A percentile compares a stretch with the other conserved stretches of the same genome.
phyloP scores from a whole-genome alignment of 1,284 basidiomycete genomes.

The Rhodotorula sp. region DNA sequence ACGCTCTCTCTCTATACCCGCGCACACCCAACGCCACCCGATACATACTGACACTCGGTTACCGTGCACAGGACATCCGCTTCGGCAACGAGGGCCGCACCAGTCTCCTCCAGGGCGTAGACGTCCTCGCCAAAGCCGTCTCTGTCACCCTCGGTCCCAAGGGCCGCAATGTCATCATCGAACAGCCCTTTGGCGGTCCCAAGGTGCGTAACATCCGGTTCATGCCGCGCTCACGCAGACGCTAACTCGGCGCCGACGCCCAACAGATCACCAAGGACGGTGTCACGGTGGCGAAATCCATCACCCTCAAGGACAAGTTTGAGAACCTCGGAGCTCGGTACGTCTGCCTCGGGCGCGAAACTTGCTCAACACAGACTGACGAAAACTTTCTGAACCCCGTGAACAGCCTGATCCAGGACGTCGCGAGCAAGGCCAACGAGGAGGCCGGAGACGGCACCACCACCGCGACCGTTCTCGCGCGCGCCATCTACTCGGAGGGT shows the following conservation, averaged over 20 bases:
- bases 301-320: slow-evolving; percentile 94
- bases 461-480: slow-evolving; percentile 93
- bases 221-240: too few relatives aligned
- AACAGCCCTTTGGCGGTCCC: slow-evolving; percentile 94
- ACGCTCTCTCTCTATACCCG: neutral
- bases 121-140: slow-evolving; percentile 92
- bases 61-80: slow-evolving; percentile 79
- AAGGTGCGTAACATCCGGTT: slow-evolving; percentile 56
- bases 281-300: slow-evolving; percentile 96
- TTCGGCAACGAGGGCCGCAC: slow-evolving; percentile 95
- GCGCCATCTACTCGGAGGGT: slow-evolving; percentile 96
- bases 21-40: neutral
- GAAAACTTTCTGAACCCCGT: neutral
- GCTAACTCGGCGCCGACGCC: neutral
- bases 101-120: slow-evolving; percentile 91
- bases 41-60: neutral
- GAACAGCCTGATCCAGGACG: slow-evolving; percentile 83
- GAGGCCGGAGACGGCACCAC: slow-evolving; percentile 97
- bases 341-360: slow-evolving; percentile 44
- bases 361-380: neutral
- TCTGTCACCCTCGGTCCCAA: slow-evolving; percentile 95
- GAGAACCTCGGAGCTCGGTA: slow-evolving; percentile 98
- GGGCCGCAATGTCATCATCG: slow-evolving; percentile 98
- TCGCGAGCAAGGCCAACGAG: slow-evolving; percentile 96
- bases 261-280: slow-evolving; percentile 62